These are phyloP conservation scores for Arachis stenosperma DNA, from an alignment of 306 rosid genomes.

Conservation along the genomic window DNA sequence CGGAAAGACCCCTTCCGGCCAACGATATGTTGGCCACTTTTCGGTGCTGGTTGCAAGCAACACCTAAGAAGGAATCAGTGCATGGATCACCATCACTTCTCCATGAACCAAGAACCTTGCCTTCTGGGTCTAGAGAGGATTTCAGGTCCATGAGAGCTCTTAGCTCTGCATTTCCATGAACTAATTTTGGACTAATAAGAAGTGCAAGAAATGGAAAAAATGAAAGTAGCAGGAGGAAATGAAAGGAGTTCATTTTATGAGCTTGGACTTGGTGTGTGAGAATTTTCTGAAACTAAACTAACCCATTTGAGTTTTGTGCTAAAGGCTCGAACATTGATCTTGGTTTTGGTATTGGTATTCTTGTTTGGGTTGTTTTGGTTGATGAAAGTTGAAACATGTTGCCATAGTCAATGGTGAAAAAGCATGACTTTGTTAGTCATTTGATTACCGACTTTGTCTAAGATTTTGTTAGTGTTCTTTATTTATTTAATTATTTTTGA, in stretches of 20 bases:
- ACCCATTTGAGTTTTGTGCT: slow-evolving; percentile 36
- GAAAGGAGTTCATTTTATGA: slow-evolving; percentile 47
- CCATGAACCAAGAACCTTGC: slow-evolving; percentile 67
- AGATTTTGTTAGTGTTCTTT: neutral
- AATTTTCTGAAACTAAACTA: slow-evolving; percentile 19
- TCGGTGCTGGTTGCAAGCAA: slow-evolving; percentile 67
- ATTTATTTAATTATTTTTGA: too few species aligned
- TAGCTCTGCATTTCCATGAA: slow-evolving; percentile 69
- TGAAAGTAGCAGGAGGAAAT: slow-evolving; percentile 29
- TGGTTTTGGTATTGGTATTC: slow-evolving; percentile 5
- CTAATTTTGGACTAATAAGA: slow-evolving; percentile 24
- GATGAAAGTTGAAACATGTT: neutral
- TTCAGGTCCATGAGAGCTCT: slow-evolving; percentile 78
- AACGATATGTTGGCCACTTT: slow-evolving; percentile 82
- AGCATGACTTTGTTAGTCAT: slow-evolving; percentile 24
- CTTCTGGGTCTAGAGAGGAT: slow-evolving; percentile 76
- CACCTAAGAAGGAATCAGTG: slow-evolving; percentile 66
- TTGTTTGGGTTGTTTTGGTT: neutral
- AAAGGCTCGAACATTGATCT: slow-evolving; percentile 5
- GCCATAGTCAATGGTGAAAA: slow-evolving; percentile 20
- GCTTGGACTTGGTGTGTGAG: neutral
- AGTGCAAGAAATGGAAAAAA: slow-evolving; percentile 35
- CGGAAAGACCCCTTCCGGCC: slow-evolving; percentile 79
- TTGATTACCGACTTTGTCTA: neutral
- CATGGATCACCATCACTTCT: slow-evolving; percentile 71